Base-by-base conservation (phyloP, 805 yeast species). In the Candida piceae region DNA sequence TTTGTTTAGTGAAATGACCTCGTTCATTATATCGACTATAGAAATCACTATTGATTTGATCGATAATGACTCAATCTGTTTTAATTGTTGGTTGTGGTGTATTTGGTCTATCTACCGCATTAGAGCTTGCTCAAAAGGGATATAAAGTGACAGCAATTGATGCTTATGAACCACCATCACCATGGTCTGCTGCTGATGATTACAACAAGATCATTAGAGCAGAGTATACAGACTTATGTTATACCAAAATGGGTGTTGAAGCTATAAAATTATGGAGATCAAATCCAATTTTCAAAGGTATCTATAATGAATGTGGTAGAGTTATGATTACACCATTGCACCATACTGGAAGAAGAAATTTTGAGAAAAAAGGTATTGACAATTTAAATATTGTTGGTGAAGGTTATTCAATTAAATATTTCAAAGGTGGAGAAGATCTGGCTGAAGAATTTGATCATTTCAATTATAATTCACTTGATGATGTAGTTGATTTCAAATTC, bases 191-290 rank as follows among this genome's bases (percentile, higher is more conserved):
- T 20, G 67, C 75, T 8, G 63, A 60, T 37, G 79, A 73, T 42
- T 58, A 59, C 35, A 72, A 72, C 46, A 71, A 73, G 46, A 71
- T 73, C 32, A 62, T 73, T 12, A 55, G 77, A 33, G 58, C 70
- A 0, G 78, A 72, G 43, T 72, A 73, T 42, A 50, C 63, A 5
- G 73, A 70, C 36, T 29, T 54, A 21, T 48, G 58, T n/a, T 71
- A 72, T 39, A 53, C 74, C 4, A 53, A 55, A 31, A 41, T 73
- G 46, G 58, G 72, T 4, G 56, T 69, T 4, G 77, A 73, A 44
- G 76, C 78, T 2, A 48, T 68, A 29, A 37, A 51, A 8, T 38
- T 50, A 36, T 70, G 74, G 72, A 53, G 58, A 20, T 38, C 44
- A 1, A 61, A 67, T 37, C 61, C 64, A 4, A 40, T 58, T 5